Evolutionary conservation across 129 eudicot species (phyloP), one percentile per base, ranked within the genome.

Genomic region (Artemisia tridentata): DNA sequence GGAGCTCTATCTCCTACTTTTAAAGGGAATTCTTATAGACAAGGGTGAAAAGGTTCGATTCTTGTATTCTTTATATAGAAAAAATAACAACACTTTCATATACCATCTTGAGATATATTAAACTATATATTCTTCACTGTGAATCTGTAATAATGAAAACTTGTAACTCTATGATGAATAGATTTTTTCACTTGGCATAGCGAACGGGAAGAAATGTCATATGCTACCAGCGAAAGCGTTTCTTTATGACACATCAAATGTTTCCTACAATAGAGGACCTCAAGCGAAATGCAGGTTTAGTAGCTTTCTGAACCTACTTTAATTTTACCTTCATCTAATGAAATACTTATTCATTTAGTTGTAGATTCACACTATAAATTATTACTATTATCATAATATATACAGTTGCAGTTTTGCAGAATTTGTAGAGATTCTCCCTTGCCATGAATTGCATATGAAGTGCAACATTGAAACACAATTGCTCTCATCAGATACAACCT

Each of bases 21-120:
- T 45, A 1, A 16, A 25, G 7, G 79, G 79, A 49, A 47, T 67
- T 47, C 52, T 67, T 57, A 67, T 75, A 27, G 74, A 75, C 74
- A 67, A 75, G 11, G 73, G 79, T 56, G 50, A 75, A 67, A 75
- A 75, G 79, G 79, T 67, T 62, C 17, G 14, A 59, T 50, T 62
- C 2, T 20, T 47, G 47, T 46, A 45, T 43, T 55, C 12, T 58
- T 63, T 4, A 21, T 63, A 5, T 46, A 3, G 3, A 5, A 4
- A 0, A 3, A n/a, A 8, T 7, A 6, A 9, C 1, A 13, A 27
- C 14, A 29, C 7, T 13, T 66, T 12, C 56, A 11, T 18, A 14
- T 47, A 66, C 20, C 57, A 6, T 41, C 16, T 14, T 47, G 13
- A 45, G 43, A 46, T n/a, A 66, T 29, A 47, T 20, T 43, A 66